Base-by-base conservation (phyloP, 371 early-diverging fungal species). In the Mucor sp. region DNA sequence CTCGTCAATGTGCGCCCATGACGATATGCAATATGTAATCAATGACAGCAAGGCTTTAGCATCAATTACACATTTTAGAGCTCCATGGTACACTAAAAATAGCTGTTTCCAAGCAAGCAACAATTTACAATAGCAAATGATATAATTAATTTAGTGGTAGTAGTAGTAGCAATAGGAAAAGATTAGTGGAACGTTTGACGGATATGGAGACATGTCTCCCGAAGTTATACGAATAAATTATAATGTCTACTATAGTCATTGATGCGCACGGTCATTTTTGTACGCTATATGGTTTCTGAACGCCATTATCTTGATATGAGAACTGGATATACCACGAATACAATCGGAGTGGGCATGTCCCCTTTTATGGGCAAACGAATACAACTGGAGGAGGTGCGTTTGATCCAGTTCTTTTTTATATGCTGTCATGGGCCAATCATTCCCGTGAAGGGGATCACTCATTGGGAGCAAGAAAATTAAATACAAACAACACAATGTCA, bases 261-360 rank as follows among this genome's bases (percentile, higher is more conserved):
- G 33, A 17, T 32, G 62, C 62, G 62, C 62, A 62, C 62, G 62
- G 62, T 62, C 62, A 62, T 62, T 62, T 41, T 50, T 62, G 62
- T 62, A 48, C 33, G 33, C 21, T 47, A 19, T 12, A 48, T 48
- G 30, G 30, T 30, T 48, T 44, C 35, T 48, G 30, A n/a, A 21
- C 12, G 28, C 33, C 32, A 33, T 43, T 30, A 28, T 47, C 32
- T 62, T 23, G 30, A 48, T 62, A 47, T 35, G 43, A 28, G 17
- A 48, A 3, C n/a, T n/a, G n/a, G n/a, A 30, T 32, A 57, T n/a
- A 6, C 6, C 4, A 56, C 12, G 8, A 50, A 50, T 23, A 27
- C 11, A 25, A 14, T 32, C 57, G 57, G 32, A 27, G 57, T 19
- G n/a, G 44, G 2, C 44, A 6, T 19, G 12, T 37, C 37, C 37